These are phyloP conservation scores for Phoma herbarum DNA, from an alignment of 2,329 filamentous ascomycete species.

Conservation along the genomic window DNA sequence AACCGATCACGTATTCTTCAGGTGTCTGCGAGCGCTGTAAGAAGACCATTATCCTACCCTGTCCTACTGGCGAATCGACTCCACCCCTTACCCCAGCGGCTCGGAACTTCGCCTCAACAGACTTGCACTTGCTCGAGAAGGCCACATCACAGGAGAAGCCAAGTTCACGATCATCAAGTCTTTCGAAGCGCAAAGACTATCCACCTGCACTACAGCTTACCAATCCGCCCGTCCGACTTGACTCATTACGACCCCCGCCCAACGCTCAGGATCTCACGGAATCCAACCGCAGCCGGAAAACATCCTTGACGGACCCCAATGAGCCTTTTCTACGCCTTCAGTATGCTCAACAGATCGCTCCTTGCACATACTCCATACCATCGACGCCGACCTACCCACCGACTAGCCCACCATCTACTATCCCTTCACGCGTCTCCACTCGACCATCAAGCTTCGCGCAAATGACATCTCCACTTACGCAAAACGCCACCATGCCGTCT, in stretches of 20 bases:
- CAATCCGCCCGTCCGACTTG: conserved; percentile 44
- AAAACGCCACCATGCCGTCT: conserved; percentile 22
- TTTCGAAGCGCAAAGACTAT: conserved; percentile 31
- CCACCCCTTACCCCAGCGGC: conserved; percentile 37
- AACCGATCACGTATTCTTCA: conserved; percentile 37
- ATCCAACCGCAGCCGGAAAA: conserved; percentile 32
- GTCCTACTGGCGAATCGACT: conserved; percentile 33
- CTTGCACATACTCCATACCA: conserved; percentile 24
- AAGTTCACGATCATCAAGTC: conserved; percentile 24
- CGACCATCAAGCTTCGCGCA: conserved; percentile 26
- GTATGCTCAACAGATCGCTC: conserved; percentile 31
- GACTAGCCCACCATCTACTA: conserved; percentile 36
- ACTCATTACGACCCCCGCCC: conserved; percentile 40
- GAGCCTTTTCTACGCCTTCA: conserved; percentile 43
- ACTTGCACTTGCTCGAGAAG: conserved; percentile 33
- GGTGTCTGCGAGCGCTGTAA: conserved; percentile 46
- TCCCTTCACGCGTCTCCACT: conserved; percentile 38
- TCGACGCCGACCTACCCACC: conserved; percentile 31
- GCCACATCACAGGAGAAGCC: conserved; percentile 27
- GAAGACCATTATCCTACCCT: conserved; percentile 37
- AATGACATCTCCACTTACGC: conserved; percentile 18
- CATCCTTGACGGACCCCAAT: conserved; percentile 43
- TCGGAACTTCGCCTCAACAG: conserved; percentile 36
- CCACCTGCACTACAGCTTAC: conserved; percentile 32
- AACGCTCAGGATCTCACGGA: conserved; percentile 20